A percentile compares a stretch with the other conserved stretches of the same genome.
Conservation (phyloP, 805 yeast genomes). For the Yamadazyma laniorum region DNA sequence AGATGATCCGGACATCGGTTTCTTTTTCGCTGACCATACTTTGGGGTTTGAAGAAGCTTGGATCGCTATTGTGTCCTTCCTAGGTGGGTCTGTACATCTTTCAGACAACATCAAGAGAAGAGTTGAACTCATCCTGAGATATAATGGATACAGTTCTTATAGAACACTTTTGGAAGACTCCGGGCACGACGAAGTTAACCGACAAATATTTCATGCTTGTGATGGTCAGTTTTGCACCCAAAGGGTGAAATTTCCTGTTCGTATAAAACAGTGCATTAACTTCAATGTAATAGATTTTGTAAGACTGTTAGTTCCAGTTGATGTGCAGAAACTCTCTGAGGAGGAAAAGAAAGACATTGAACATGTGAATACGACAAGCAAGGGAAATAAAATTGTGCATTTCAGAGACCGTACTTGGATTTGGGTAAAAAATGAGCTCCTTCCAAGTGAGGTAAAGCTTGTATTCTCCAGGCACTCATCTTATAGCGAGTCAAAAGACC, state of each 20-base stretch:
- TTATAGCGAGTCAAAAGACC: constrained; percentile 35
- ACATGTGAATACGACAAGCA: constrained; percentile 17
- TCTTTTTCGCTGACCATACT: constrained; percentile 38
- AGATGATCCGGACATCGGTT: constrained; percentile 35
- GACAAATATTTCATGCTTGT: constrained; percentile 4
- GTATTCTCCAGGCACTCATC: constrained; percentile 50
- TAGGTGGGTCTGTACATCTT: constrained; percentile 4
- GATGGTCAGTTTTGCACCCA: constrained; percentile 5
- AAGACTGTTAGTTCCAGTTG: constrained; percentile 28
- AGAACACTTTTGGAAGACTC: background rate
- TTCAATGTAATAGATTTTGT: constrained; percentile 35
- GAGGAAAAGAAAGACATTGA: constrained; percentile 8
- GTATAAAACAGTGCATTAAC: constrained; percentile 36
- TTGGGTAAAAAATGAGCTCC: constrained; percentile 21
- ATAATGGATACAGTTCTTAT: background rate
- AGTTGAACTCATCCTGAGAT: background rate
- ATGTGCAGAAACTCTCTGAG: background rate
- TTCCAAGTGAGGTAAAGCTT: constrained; percentile 36
- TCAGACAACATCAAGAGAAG: background rate
- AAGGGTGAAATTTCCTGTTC: constrained; percentile 7
- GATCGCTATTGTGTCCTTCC: constrained; percentile 29
- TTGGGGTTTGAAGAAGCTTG: constrained; percentile 58
- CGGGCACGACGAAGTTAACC: background rate
- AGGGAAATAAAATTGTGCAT: constrained; percentile 21
- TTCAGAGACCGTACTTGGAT: constrained; percentile 30